Evolutionary conservation across 1,284 basidiomycete genomes (phyloP).

Genomic region (Cryptococcus amylolentus): DNA sequence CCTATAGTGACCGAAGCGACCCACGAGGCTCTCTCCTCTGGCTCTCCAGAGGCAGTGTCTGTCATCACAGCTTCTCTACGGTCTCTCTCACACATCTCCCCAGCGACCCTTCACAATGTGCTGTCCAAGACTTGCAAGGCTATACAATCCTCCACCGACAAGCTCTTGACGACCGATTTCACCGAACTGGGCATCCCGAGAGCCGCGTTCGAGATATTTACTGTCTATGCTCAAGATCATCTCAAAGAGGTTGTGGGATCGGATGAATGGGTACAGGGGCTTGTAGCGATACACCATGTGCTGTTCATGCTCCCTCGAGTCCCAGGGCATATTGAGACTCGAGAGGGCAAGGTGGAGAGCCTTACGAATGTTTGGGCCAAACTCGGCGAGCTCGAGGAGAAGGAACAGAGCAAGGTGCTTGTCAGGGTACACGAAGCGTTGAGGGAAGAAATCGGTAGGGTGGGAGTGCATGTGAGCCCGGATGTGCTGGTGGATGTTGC

Average conservation of each 20-base stretch:
- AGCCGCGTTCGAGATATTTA: slow-evolving; percentile 30
- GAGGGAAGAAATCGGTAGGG: slow-evolving; percentile 14
- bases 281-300: slow-evolving; percentile 40
- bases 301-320: slow-evolving; percentile 31
- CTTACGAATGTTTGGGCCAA: slow-evolving; percentile 22
- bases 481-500: slow-evolving; percentile 38
- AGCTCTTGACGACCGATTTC: slow-evolving; percentile 40
- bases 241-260: slow-evolving; percentile 25
- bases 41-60: slow-evolving; percentile 6
- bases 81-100: slow-evolving; percentile 19
- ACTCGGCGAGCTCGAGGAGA: slow-evolving; percentile 5
- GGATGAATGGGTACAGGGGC: slow-evolving; percentile 26
- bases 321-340: slow-evolving; percentile 8
- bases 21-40: slow-evolving; percentile 23
- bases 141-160: slow-evolving; percentile 53
- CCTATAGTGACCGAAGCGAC: slow-evolving; percentile 30
- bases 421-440: slow-evolving; percentile 23
- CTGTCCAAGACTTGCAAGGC: slow-evolving; percentile 48
- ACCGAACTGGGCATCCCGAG: slow-evolving; percentile 11
- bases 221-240: slow-evolving; percentile 29
- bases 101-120: slow-evolving; percentile 25
- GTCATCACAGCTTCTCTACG: slow-evolving; percentile 12
- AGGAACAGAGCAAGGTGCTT: slow-evolving; percentile 16
- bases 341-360: slow-evolving; percentile 3
- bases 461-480: slow-evolving; percentile 28